Conservation (phyloP, 208 protist species). For the Acanthamoeba triangularis region DNA sequence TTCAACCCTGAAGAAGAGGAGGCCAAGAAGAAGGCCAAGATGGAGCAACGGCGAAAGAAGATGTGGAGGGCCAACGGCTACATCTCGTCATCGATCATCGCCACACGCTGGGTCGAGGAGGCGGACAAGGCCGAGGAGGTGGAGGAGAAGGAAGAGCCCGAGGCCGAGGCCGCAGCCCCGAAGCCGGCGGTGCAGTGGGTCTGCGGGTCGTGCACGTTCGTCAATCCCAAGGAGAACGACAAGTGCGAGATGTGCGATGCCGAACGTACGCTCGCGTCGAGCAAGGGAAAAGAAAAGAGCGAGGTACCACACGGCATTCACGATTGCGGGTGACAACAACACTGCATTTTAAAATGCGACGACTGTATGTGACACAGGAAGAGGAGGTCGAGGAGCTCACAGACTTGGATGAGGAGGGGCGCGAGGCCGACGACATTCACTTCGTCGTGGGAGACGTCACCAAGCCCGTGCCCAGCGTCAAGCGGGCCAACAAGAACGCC, state of each 20-base stretch:
- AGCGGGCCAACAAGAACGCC: not conserved
- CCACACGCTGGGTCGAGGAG: slow-evolving; percentile 4
- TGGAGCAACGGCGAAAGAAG: slow-evolving; percentile 15
- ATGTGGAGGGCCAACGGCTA: slow-evolving; percentile 59
- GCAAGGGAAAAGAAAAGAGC: not conserved
- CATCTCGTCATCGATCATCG: slow-evolving; percentile 55
- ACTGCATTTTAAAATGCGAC: too few relatives aligned
- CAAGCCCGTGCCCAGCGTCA: not conserved
- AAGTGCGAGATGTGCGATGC: slow-evolving; percentile 12
- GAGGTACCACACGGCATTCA: not conserved
- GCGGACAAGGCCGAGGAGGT: not conserved
- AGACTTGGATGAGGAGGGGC: slow-evolving; percentile 19
- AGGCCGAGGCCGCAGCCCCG: not conserved
- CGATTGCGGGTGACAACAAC: too few relatives aligned
- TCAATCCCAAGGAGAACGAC: not conserved
- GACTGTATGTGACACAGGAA: not conserved
- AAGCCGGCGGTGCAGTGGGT: not conserved
- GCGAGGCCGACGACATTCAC: slow-evolving; percentile 59
- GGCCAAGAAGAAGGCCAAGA: not conserved
- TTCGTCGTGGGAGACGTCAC: slow-evolving; percentile 60
- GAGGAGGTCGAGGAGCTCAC: not conserved
- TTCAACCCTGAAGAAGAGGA: slow-evolving; percentile 39
- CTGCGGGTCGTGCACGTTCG: slow-evolving; percentile 1
- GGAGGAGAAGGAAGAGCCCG: not conserved
- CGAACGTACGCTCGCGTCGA: not conserved